Percentiles rank a stretch among this genome's conserved stretches.
phyloP scores from a whole-genome alignment of 331 rosid species.

The Quercus phellos region DNA sequence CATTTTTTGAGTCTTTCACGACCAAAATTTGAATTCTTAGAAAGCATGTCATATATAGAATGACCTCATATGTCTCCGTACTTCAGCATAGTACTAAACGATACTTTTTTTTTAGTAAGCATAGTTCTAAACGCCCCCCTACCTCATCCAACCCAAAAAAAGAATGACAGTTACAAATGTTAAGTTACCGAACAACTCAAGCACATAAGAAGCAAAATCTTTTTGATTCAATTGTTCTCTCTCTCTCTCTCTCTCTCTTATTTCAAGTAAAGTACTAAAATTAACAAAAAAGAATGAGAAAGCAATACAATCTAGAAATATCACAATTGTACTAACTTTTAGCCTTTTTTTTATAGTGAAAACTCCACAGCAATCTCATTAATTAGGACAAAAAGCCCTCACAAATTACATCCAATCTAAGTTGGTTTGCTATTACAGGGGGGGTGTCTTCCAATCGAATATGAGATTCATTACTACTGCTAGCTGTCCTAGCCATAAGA shows the following conservation, averaged over 20 bases:
- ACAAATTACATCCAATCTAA: no score
- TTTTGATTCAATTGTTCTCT: background rate
- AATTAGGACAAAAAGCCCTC: no score
- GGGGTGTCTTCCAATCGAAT: no score
- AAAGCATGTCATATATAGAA: background rate
- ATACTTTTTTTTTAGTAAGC: background rate
- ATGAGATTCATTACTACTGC: no score
- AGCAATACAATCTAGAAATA: background rate
- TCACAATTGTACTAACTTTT: background rate
- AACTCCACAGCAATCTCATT: no score
- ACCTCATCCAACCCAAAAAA: no score
- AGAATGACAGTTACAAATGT: background rate
- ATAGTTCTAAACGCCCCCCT: background rate
- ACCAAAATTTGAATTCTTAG: background rate
- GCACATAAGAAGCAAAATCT: background rate
- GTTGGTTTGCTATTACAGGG: no score
- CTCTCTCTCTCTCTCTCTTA: no score
- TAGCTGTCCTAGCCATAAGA: no score
- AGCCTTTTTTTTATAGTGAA: background rate
- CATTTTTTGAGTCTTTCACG: background rate
- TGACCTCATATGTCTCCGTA: background rate
- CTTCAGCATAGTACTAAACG: background rate
- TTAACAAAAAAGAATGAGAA: background rate
- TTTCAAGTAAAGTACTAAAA: background rate
- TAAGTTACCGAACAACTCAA: background rate